Evolutionary conservation across 352 stramenopile genomes (phyloP), one percentile per base, ranked within the genome.

Genomic region (Globisporangium radiosum): DNA sequence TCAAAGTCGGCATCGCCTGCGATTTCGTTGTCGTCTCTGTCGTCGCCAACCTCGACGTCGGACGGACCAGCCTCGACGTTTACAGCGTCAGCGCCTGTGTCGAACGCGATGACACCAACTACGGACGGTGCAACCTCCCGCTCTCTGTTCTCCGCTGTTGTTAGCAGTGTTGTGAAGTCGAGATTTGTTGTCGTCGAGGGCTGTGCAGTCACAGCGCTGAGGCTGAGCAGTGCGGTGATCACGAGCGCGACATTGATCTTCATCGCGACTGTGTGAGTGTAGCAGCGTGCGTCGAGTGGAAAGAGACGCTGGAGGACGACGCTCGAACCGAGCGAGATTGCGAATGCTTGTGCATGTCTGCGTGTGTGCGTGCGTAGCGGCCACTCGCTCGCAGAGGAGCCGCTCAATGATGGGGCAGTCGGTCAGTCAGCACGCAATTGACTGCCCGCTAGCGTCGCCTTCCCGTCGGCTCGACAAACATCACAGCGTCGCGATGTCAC

Each of bases 1-100:
- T 56, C 33, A 42, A 56, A 11, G 14, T 57, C 51, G 0, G 49
- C 42, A 7, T 63, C 57, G 8, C 25, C 39, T 47, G 25, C 57
- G 13, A 57, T 50, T 14, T 63, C 57, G 11, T 17, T 42, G 40
- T 14, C 13, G 49, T 54, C 47, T 14, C 40, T 13, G n/a, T 36
- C 45, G 15, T 8, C n/a, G 45, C 45, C 45, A 36, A 44, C 40
- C 7, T 44, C 40, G 40, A 7, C 10, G 40, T 44, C 40, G 40
- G 40, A 44, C 10, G 10, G 40, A 11, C 40, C 40, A 44, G 7
- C 40, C 40, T 7, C 10, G 10, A 11, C 40, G 40, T 44, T 10
- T 7, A 11, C 40, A 11, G 25, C 37, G 13, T 40, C 54, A 40
- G 6, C 33, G 7, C 14, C 14, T 11, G 33, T 11, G 49, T 43